These are phyloP conservation scores for Colletotrichum sp. DNA, from an alignment of 2,329 filamentous ascomycete genomes.

Conservation along the genomic window DNA sequence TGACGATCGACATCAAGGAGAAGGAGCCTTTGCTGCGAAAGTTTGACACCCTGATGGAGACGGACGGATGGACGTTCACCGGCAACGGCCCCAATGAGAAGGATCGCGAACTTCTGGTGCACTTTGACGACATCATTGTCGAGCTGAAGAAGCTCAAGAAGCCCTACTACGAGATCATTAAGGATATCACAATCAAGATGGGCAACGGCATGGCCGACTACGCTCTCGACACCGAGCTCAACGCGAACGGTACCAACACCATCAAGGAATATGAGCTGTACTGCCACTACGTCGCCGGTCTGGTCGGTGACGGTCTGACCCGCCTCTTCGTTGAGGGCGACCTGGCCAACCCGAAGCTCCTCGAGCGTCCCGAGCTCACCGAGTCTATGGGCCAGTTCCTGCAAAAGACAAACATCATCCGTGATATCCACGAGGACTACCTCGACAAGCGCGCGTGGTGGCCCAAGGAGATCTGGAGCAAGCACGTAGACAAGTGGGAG, in stretches of 20 bases:
- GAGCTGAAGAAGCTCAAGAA: conserved; percentile 91
- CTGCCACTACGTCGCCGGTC: conserved; percentile 97
- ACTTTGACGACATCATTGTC: conserved; percentile 85
- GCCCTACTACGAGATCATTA: conserved; percentile 84
- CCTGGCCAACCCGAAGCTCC: conserved; percentile 84
- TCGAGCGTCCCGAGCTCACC: conserved; percentile 79
- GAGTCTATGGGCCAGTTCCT: conserved; percentile 98
- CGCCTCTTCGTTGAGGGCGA: conserved; percentile 86
- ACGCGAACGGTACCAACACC: conserved; percentile 80
- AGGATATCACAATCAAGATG: conserved; percentile 93
- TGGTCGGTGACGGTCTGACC: conserved; percentile 95
- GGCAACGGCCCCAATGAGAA: conserved; percentile 92
- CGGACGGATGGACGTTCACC: conserved; percentile 89
- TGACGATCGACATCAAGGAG: conserved; percentile 80
- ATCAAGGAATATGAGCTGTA: conserved; percentile 93
- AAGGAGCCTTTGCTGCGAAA: conserved; percentile 88
- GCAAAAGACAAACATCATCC: conserved; percentile 98
- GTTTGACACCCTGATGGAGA: conserved; percentile 79
- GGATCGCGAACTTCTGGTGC: conserved; percentile 87
- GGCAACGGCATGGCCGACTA: conserved; percentile 99
- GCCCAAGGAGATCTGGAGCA: conserved; percentile 96
- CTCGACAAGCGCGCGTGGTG: conserved; percentile 90
- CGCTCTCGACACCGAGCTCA: conserved; percentile 80
- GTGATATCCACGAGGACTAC: conserved; percentile 90
- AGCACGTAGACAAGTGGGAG: conserved; percentile 88